Percentiles rank a stretch among this genome's conserved stretches.
Conservation (phyloP, 208 protist genomes). For the Phytomonas sp. region DNA sequence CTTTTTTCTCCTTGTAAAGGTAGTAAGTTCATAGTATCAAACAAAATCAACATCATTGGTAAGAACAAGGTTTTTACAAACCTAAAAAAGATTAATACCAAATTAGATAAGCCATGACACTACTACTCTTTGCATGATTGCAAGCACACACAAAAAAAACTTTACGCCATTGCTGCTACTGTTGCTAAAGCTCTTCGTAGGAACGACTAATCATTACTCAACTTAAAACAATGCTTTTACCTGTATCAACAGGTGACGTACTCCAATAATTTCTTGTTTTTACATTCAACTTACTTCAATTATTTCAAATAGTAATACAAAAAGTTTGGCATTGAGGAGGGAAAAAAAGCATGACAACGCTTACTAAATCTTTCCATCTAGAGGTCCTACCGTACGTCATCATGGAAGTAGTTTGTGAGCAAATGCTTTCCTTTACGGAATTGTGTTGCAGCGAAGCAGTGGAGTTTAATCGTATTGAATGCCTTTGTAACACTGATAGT, state of each 20-base stretch:
- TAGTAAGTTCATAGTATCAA: background rate
- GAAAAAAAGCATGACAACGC: background rate
- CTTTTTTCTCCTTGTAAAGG: background rate
- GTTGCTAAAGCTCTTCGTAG: background rate
- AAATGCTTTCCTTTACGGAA: background rate
- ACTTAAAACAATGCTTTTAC: background rate
- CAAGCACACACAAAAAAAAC: background rate
- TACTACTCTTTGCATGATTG: background rate
- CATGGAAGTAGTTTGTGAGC: background rate
- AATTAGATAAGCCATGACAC: background rate
- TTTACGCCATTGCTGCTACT: background rate
- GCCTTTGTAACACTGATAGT: background rate
- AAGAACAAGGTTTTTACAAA: background rate
- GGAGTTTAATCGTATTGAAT: background rate
- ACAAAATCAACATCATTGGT: background rate
- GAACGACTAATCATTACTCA: background rate
- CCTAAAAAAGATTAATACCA: background rate
- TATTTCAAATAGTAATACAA: background rate
- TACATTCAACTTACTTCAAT: background rate
- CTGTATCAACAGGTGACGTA: background rate
- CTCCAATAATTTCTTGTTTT: background rate
- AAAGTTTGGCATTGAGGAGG: background rate
- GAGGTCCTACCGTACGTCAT: background rate
- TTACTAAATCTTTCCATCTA: background rate
- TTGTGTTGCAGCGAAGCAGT: background rate